phyloP scores from a whole-genome alignment of 2,329 filamentous ascomycete species.

The Beauveria bassiana region DNA sequence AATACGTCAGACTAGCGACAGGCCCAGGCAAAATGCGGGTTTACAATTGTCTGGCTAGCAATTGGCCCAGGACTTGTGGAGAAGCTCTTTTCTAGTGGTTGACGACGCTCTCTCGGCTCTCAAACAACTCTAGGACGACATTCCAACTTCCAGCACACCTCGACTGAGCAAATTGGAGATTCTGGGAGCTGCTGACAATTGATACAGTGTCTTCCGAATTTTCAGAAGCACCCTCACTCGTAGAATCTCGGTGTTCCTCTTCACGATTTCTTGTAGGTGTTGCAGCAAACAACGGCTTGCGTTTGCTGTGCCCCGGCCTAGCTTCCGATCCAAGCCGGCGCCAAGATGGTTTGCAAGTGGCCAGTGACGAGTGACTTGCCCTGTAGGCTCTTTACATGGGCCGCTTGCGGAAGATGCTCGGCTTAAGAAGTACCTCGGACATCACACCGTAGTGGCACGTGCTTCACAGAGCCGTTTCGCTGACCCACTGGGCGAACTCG shows the following conservation, averaged over 20 bases:
- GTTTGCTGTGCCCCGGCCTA: neutral
- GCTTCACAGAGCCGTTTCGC: neutral
- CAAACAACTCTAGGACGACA: too few species aligned
- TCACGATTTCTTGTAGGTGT: neutral
- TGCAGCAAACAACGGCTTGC: neutral
- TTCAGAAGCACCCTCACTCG: too few species aligned
- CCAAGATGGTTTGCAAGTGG: neutral
- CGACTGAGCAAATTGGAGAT: too few species aligned
- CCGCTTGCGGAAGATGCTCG: slow-evolving; percentile 2
- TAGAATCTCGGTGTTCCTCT: too few species aligned
- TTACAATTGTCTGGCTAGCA: slow-evolving; percentile 12
- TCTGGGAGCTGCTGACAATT: too few species aligned
- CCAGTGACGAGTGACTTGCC: slow-evolving; percentile 7
- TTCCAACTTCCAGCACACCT: too few species aligned
- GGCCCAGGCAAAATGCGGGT: slow-evolving; percentile 7
- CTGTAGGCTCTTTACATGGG: neutral
- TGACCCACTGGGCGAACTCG: slow-evolving; percentile 1
- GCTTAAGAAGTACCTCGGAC: slow-evolving; percentile 10
- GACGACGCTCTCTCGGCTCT: too few species aligned
- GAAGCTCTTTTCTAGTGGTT: neutral
- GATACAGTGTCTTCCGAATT: too few species aligned
- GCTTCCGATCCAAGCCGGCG: slow-evolving; percentile 1
- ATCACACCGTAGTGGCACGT: slow-evolving; percentile 7
- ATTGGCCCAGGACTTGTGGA: slow-evolving; percentile 9
- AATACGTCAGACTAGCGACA: slow-evolving; percentile 7